Base-by-base conservation (phyloP, 148 eudicot genomes). In the Heliosperma pusillum region DNA sequence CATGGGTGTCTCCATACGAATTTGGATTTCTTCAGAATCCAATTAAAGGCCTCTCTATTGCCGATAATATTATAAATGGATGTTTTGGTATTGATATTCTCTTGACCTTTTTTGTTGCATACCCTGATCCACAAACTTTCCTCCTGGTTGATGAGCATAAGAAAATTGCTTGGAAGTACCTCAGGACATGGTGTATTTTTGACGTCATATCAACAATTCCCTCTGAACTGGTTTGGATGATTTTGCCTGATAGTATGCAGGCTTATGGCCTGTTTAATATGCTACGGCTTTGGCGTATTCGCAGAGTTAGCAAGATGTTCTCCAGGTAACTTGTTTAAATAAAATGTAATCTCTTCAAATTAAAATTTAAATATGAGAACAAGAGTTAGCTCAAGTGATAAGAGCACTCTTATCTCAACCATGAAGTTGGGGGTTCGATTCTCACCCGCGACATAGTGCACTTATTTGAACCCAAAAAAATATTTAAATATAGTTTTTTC, bases 221-320 rank as follows among this genome's bases (percentile, higher is more conserved):
- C 72, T 82, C 86, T 26, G 96, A 90, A 76, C 74, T 90, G 59
- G 87, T 80, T 4, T 77, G 65, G 65, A 73, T 12, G 11, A 57
- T 87, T 69, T 69, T 88, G 40, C 93, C 96, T 19, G 2, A 44
- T 4, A 63, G 29, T 77, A 30, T 87, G 9, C 69, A 75, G 74
- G 69, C 81, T 20, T 90, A 87, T 85, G 92, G 93, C 47, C 79
- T 80, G 63, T 86, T 92, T 80, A 89, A 82, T 73, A 82, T 92
- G 90, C 88, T 92, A 33, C 93, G 96, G 24, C 88, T 92, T 53
- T 92, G 97, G 97, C 96, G 97, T 73, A 83, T 92, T 17, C 90
- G 90, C 40, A 81, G 96, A 87, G 96, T 86, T 36, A 84, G 97
- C 74, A 79, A 82, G 45, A 82, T 92, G 91, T 92, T 90, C 76